A percentile compares a stretch with the other conserved stretches of the same genome.
phyloP scores from a whole-genome alignment of 371 early-diverging fungal species.

The Chytridium lagenaria region DNA sequence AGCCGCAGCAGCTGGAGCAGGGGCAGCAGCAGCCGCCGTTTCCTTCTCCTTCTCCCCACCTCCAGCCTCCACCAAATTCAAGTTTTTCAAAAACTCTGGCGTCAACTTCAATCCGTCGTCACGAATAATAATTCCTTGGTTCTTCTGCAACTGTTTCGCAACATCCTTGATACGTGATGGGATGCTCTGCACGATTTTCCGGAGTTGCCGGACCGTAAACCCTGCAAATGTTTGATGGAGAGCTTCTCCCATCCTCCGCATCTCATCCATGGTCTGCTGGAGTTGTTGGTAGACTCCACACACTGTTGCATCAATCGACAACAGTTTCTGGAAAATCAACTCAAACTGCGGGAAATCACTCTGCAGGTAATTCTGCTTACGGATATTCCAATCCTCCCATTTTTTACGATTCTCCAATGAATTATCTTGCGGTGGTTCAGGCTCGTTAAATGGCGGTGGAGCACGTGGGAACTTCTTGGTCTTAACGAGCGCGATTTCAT shows the following conservation, averaged over 20 bases:
- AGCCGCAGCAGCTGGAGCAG: slow-evolving; percentile 19
- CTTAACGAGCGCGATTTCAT: slow-evolving; percentile 44
- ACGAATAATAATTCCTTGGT: slow-evolving; percentile 50
- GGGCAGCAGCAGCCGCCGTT: not conserved
- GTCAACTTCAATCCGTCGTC: slow-evolving; percentile 51
- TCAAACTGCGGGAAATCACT: slow-evolving; percentile 47
- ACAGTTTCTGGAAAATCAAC: slow-evolving; percentile 45
- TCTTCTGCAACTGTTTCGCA: slow-evolving; percentile 44
- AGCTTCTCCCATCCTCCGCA: slow-evolving; percentile 49
- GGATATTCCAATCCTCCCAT: slow-evolving; percentile 49
- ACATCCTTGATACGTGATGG: slow-evolving; percentile 49
- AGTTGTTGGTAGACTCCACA: slow-evolving; percentile 35
- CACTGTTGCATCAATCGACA: slow-evolving; percentile 38
- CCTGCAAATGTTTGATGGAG: slow-evolving; percentile 42
- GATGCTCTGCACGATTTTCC: slow-evolving; percentile 44
- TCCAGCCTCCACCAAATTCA: slow-evolving; percentile 25
- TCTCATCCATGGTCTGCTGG: slow-evolving; percentile 46
- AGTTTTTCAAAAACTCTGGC: slow-evolving; percentile 49
- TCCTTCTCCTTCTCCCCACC: slow-evolving; percentile 21
- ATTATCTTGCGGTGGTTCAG: slow-evolving; percentile 46
- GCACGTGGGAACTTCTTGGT: slow-evolving; percentile 43
- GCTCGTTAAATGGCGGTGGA: slow-evolving; percentile 37
- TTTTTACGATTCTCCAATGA: slow-evolving; percentile 43
- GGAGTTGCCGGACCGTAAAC: slow-evolving; percentile 40
- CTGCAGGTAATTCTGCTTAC: slow-evolving; percentile 47